Base-by-base conservation (phyloP, 495 filamentous ascomycete genomes). In the Podospora pseudoanserina region DNA sequence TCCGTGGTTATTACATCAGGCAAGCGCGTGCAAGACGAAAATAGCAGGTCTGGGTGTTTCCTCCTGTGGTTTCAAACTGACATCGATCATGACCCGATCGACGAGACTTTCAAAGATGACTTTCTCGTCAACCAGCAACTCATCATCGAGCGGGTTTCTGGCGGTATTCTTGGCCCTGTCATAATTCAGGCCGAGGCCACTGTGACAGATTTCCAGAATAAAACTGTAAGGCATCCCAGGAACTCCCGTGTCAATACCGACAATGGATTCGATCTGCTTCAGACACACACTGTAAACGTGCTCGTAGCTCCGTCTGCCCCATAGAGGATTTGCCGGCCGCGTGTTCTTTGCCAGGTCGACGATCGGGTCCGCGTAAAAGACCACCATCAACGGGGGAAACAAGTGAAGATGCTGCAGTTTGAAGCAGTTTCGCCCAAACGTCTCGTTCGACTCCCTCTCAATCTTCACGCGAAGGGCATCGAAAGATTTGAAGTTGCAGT, bases 81-180 rank as follows among this genome's bases (percentile, higher is more conserved):
- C 60, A 3, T 63, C 60, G 0, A 63, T 28, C 60, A 63, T 44
- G 6, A 18, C 30, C 27, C 60, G 20, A 27, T 63, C 60, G 5
- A 63, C 20, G 3, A 23, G 60, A 16, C 60, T 63, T 5, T 63
- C 60, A 34, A 63, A 63, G 16, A 63, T 28, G 60, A 63, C 60
- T n/a, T 30, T 28, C 4, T 63, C 16, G 60, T 63, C 60, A 19
- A 63, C 13, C 13, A 63, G 4, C 5, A 28, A 28, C 60, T 39
- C 27, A 3, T 63, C 20, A 18, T 63, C 6, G 20, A 23, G 9
- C 6, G 60, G 60, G 60, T 63, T 28, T 5, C 20, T n/a, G 15
- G 60, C 60, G 5, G 2, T n/a, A 6, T 28, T 28, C 15, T 23
- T 63, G 15, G 20, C 34, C 20, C 18, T 63, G 18, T 63, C 28